These are phyloP conservation scores for Aspergillus taichungensis DNA, from an alignment of 495 filamentous ascomycete species.

Conservation along the genomic window DNA sequence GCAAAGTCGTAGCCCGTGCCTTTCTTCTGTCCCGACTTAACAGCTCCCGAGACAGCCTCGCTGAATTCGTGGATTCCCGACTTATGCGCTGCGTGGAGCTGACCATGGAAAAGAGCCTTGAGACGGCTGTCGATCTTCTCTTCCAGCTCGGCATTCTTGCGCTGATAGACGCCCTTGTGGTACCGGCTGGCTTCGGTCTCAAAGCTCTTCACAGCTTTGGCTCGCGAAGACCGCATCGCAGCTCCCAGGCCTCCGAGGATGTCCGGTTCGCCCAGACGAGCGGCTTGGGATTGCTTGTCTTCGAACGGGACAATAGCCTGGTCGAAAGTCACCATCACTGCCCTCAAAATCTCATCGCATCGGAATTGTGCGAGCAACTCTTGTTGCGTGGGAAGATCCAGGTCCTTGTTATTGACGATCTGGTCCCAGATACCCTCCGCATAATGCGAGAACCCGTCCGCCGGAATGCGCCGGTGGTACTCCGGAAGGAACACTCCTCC, in stretches of 20 bases:
- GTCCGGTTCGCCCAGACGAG: conserved; percentile 57
- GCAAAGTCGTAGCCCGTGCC: conserved; percentile 87
- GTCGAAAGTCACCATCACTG: conserved; percentile 79
- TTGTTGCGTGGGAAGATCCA: conserved; percentile 94
- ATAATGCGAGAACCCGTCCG: conserved; percentile 89
- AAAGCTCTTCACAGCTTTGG: conserved; percentile 70
- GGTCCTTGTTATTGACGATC: conserved; percentile 96
- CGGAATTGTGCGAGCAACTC: conserved; percentile 94
- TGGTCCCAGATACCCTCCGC: conserved; percentile 95
- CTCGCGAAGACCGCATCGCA: conserved; percentile 62
- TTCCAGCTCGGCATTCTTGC: conserved; percentile 78
- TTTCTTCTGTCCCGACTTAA: conserved; percentile 86
- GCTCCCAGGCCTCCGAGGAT: conserved; percentile 70
- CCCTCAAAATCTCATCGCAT: conserved; percentile 89
- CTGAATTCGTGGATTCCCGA: conserved; percentile 78
- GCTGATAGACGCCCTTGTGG: conserved; percentile 85
- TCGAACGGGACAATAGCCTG: conserved; percentile 74
- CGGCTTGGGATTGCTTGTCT: conserved; percentile 67
- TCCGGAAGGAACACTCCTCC: conserved; percentile 83
- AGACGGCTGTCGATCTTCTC: conserved; percentile 76
- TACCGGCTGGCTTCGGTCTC: conserved; percentile 87
- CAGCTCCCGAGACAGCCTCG: conserved; percentile 71
- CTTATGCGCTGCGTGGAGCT: conserved; percentile 82
- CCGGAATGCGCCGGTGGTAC: conserved; percentile 92
- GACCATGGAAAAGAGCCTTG: conserved; percentile 78